A percentile compares a stretch with the other conserved stretches of the same genome.
These are phyloP conservation scores for Cystobasidiopsis lactophilus DNA, from an alignment of 768 basidiomycete species.

Conservation along the genomic window DNA sequence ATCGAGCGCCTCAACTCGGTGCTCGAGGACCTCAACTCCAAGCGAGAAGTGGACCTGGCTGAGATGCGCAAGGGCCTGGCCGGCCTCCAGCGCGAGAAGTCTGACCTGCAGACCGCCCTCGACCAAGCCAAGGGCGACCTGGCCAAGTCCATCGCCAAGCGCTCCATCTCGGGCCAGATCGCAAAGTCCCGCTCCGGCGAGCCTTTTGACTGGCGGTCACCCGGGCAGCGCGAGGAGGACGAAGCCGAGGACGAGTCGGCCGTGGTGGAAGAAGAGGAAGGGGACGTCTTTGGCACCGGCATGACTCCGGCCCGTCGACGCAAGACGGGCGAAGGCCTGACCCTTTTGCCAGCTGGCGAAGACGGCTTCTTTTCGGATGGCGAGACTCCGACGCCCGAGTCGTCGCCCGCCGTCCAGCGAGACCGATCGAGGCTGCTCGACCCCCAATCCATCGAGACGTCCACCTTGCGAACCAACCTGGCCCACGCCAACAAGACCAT, in stretches of 20 bases:
- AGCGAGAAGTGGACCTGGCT: constrained; percentile 88
- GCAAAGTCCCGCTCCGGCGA: constrained; percentile 11
- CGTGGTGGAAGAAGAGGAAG: constrained; percentile 18
- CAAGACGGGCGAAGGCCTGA: constrained; percentile 19
- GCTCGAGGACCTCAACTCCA: constrained; percentile 54
- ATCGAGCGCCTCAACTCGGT: constrained; percentile 42
- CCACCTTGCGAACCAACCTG: constrained; percentile 53
- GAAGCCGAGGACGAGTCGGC: constrained; percentile 16
- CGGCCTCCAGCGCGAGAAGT: constrained; percentile 72
- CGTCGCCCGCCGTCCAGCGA: constrained; percentile 29
- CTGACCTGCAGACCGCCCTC: constrained; percentile 60
- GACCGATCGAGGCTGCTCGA: constrained; percentile 35
- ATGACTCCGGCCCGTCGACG: constrained; percentile 8
- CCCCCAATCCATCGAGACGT: constrained; percentile 28
- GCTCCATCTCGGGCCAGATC: constrained; percentile 29
- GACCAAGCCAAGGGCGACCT: constrained; percentile 55
- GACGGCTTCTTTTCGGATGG: constrained; percentile 10
- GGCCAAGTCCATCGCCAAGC: constrained; percentile 39
- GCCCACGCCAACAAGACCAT: constrained; percentile 75
- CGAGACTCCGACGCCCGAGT: constrained; percentile 11
- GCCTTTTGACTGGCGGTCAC: background rate
- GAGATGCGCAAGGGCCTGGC: constrained; percentile 71
- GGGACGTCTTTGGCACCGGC: constrained; percentile 25
- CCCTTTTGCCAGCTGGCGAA: background rate
- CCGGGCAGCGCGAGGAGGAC: background rate